Percentiles rank a stretch among this genome's conserved stretches.
These are phyloP conservation scores for Starmerella bacillaris DNA, from an alignment of 805 yeast species.

Conservation along the genomic window DNA sequence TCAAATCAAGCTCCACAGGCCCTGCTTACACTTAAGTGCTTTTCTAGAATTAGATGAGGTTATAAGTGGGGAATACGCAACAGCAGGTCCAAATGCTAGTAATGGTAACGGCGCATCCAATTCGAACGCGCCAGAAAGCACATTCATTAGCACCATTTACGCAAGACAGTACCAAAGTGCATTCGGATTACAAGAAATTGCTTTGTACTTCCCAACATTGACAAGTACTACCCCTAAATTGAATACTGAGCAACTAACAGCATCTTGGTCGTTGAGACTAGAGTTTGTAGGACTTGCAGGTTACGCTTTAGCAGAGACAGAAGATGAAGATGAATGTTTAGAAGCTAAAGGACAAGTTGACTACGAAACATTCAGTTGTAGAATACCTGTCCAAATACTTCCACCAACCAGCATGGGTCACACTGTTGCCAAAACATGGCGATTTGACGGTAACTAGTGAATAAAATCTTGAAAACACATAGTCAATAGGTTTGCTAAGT, in stretches of 20 bases:
- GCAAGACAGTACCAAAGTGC: conserved; percentile 12
- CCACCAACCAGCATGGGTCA: conserved; percentile 14
- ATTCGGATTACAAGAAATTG: conserved; percentile 11
- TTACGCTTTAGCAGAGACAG: conserved; percentile 7
- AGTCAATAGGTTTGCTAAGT: too few species aligned
- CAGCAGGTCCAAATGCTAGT: conserved; percentile 7
- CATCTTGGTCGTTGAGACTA: conserved; percentile 14
- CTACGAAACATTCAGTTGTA: conserved; percentile 12
- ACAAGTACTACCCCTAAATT: conserved; percentile 13
- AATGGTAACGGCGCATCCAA: too few species aligned
- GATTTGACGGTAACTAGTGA: too few species aligned
- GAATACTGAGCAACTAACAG: conserved; percentile 13
- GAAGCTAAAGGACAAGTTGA: conserved; percentile 15
- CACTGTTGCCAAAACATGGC: conserved; percentile 13
- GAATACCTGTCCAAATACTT: conserved; percentile 15
- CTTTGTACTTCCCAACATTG: conserved; percentile 14
- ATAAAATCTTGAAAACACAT: too few species aligned
- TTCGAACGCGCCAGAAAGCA: conserved; percentile 1
- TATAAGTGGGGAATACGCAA: conserved; percentile 18
- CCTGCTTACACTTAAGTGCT: conserved; percentile 27
- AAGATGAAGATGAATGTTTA: conserved; percentile 9
- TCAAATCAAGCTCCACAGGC: conserved; percentile 23
- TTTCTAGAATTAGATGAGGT: conserved; percentile 25
- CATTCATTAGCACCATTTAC: conserved; percentile 9
- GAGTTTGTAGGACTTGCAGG: conserved; percentile 16